A percentile compares a stretch with the other conserved stretches of the same genome.
Evolutionary conservation across 2,329 filamentous ascomycete genomes (phyloP).

Genomic region (Laburnicola sp.): DNA sequence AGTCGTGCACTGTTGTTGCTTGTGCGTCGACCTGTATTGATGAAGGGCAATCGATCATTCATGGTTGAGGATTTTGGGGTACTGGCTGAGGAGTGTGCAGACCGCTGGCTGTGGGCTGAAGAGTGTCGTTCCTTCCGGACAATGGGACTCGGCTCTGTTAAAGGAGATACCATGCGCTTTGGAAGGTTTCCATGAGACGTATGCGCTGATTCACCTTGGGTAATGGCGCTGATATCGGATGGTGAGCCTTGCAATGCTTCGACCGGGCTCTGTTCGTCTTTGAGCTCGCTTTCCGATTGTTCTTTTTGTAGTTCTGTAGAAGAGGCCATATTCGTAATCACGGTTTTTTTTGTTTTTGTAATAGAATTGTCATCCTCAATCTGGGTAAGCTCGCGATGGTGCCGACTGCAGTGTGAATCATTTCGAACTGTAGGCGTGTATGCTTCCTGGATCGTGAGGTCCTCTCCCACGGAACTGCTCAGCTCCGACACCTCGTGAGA

Average conservation of each 20-base stretch:
- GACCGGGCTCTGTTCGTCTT: background rate
- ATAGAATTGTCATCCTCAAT: constrained; percentile 33
- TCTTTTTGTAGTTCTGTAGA: background rate
- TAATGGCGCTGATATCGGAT: background rate
- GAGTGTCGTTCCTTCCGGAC: background rate
- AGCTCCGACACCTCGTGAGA: constrained; percentile 50
- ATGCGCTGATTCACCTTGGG: background rate
- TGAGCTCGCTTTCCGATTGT: background rate
- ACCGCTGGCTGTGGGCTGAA: constrained; percentile 10
- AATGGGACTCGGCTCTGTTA: background rate
- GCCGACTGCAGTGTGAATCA: constrained; percentile 1
- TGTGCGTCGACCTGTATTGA: constrained; percentile 40
- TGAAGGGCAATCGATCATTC: constrained; percentile 51
- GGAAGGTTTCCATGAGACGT: background rate
- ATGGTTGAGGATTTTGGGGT: constrained; percentile 42
- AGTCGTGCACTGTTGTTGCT: constrained; percentile 31
- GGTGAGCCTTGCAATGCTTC: background rate
- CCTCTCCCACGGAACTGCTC: constrained; percentile 29
- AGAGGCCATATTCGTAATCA: constrained; percentile 11
- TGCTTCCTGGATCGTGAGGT: constrained; percentile 32
- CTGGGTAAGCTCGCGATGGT: constrained; percentile 29
- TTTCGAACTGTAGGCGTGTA: constrained; percentile 17
- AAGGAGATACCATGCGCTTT: background rate
- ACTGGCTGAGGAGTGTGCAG: constrained; percentile 13
- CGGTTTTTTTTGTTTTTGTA: constrained; percentile 18